These are phyloP conservation scores for Colletotrichum eremochloae DNA, from an alignment of 2,329 filamentous ascomycete genomes.

Conservation along the genomic window DNA sequence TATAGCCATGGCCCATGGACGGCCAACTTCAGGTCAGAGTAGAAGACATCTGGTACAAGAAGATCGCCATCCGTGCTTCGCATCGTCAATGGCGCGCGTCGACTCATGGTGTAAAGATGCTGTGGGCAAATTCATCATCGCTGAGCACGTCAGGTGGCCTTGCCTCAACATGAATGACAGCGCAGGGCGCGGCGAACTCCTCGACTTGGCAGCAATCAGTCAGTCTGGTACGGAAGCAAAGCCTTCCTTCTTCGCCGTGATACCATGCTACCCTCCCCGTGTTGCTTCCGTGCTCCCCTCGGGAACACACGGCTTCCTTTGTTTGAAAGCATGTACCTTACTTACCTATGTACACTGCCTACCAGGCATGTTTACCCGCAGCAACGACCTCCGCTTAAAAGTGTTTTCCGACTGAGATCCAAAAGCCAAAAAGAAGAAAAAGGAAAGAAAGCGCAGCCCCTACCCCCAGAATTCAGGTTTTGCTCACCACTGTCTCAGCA, in stretches of 20 bases:
- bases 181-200: not conserved
- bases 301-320: not conserved
- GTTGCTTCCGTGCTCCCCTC: not conserved
- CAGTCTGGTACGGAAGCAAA: constrained; percentile 1
- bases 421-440: not conserved
- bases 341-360: not conserved
- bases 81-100: not conserved
- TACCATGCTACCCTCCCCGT: not conserved
- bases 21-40: constrained; percentile 33
- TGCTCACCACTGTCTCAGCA: constrained; percentile 26
- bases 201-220: not conserved
- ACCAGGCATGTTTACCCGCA: not conserved
- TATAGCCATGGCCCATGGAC: not conserved
- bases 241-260: not conserved
- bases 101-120: constrained; percentile 31
- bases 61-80: constrained; percentile 27
- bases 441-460: not conserved
- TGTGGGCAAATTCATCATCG: constrained; percentile 8
- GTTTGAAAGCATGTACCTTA: not conserved
- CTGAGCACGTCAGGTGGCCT: constrained; percentile 23
- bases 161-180: constrained; percentile 26
- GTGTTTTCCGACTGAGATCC: not conserved
- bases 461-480: constrained; percentile 9
- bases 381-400: constrained; percentile 15
- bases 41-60: not conserved